Conservation (phyloP, 371 early-diverging fungal species). For the Lichtheimia hyalospora region DNA sequence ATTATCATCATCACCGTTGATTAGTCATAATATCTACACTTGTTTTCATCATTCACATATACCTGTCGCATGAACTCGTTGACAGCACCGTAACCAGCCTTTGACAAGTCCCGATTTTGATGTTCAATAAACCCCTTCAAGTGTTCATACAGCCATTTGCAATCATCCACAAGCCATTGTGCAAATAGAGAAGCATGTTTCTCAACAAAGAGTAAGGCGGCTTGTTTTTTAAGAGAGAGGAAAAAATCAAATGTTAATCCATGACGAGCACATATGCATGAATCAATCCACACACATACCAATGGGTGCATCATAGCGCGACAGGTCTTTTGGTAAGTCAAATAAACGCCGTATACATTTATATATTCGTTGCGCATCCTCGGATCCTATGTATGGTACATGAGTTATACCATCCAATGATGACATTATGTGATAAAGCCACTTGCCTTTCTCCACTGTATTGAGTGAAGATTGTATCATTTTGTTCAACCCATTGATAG, state of each 20-base stretch:
- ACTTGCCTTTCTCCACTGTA: too few relatives aligned
- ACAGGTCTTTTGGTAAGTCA: constrained; percentile 46
- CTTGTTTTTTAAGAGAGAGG: too few relatives aligned
- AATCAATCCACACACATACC: constrained; percentile 25
- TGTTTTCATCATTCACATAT: neutral
- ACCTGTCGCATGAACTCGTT: constrained; percentile 57
- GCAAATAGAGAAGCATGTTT: constrained; percentile 56
- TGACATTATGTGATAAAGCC: too few relatives aligned
- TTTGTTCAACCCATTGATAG: constrained; percentile 39
- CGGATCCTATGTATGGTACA: constrained; percentile 7
- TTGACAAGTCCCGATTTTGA: constrained; percentile 49
- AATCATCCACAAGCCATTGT: constrained; percentile 38
- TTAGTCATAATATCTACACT: neutral
- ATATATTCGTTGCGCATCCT: constrained; percentile 35
- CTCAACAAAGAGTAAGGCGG: constrained; percentile 57
- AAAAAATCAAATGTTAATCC: constrained; percentile 1
- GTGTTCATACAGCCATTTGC: constrained; percentile 36
- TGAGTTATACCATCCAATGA: neutral
- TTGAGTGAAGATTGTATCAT: constrained; percentile 1
- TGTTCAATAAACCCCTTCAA: constrained; percentile 22
- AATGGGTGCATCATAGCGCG: constrained; percentile 42
- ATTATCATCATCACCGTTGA: neutral
- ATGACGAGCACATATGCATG: neutral
- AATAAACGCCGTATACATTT: constrained; percentile 31
- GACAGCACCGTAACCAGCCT: constrained; percentile 51